phyloP scores from a whole-genome alignment of 306 rosid species.

The Prunus campanulata region DNA sequence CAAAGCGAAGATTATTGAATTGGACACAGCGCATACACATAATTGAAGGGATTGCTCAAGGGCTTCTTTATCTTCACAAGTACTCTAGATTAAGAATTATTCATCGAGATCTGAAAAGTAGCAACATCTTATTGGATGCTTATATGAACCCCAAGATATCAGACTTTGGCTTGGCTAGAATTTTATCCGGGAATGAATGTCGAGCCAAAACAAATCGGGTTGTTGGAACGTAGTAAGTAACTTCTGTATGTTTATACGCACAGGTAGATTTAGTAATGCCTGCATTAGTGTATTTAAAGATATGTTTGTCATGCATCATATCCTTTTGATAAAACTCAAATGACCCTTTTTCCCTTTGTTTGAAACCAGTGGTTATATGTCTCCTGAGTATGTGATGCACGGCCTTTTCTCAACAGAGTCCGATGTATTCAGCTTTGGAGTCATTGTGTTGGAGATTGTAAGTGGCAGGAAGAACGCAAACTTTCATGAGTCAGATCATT shows the following conservation, averaged over 20 bases:
- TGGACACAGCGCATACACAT: conserved; percentile 15
- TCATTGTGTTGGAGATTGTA: conserved; percentile 16
- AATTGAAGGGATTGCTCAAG: conserved; percentile 27
- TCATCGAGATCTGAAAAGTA: conserved; percentile 19
- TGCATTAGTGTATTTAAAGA: neutral
- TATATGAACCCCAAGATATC: conserved; percentile 27
- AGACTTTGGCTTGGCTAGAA: conserved; percentile 25
- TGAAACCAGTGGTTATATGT: conserved; percentile 17
- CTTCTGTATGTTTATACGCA: neutral
- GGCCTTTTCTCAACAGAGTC: conserved; percentile 13
- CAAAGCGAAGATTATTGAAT: neutral
- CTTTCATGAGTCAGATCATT: conserved; percentile 6
- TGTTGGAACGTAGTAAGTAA: conserved; percentile 19
- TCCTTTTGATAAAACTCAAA: neutral
- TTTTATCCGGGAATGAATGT: neutral
- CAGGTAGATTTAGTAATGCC: neutral
- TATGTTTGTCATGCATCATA: neutral
- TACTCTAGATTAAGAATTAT: conserved; percentile 27
- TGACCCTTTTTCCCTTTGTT: neutral
- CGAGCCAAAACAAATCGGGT: conserved; percentile 19
- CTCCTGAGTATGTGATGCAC: conserved; percentile 18
- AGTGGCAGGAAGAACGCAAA: conserved; percentile 12
- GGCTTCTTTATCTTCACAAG: conserved; percentile 30
- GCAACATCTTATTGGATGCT: conserved; percentile 18
- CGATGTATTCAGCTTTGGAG: conserved; percentile 20